These are phyloP conservation scores for Roridomyces roridus DNA, from an alignment of 768 basidiomycete genomes.

Conservation along the genomic window DNA sequence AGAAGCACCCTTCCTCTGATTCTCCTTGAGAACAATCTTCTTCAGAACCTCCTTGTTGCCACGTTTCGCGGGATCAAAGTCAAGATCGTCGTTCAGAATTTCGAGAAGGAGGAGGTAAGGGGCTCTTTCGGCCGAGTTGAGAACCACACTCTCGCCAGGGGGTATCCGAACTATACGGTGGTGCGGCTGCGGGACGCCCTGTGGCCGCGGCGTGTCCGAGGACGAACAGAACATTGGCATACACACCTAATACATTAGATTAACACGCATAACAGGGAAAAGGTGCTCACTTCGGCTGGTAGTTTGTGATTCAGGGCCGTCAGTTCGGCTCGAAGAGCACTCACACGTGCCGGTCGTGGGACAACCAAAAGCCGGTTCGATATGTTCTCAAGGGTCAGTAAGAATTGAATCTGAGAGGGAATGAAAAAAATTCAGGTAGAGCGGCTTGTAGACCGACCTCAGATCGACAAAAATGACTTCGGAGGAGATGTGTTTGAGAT, in stretches of 20 bases:
- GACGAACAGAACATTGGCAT: conserved; percentile 90
- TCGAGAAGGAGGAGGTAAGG: conserved; percentile 94
- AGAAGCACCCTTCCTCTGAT: conserved; percentile 62
- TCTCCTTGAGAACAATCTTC: conserved; percentile 73
- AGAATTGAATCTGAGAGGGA: conserved; percentile 73
- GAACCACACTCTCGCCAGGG: conserved; percentile 95
- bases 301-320: conserved; percentile 95
- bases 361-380: conserved; percentile 91
- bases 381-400: conserved; percentile 89
- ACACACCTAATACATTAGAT: conserved; percentile 61
- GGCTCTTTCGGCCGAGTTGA: conserved; percentile 96
- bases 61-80: conserved; percentile 87
- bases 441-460: conserved; percentile 58
- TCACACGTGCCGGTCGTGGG: conserved; percentile 92
- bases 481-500: conserved; percentile 74
- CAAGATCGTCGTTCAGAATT: conserved; percentile 86
- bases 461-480: conserved; percentile 88
- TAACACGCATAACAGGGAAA: conserved; percentile 39
- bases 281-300: conserved; percentile 76
- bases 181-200: conserved; percentile 66
- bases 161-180: conserved; percentile 97
- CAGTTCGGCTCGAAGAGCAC: conserved; percentile 94
- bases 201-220: conserved; percentile 58
- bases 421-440: conserved; percentile 10
- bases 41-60: conserved; percentile 87